Percentiles rank a stretch among this genome's conserved stretches.
phyloP scores from a whole-genome alignment of 352 stramenopile genomes.

The Phytophthora meadii region DNA sequence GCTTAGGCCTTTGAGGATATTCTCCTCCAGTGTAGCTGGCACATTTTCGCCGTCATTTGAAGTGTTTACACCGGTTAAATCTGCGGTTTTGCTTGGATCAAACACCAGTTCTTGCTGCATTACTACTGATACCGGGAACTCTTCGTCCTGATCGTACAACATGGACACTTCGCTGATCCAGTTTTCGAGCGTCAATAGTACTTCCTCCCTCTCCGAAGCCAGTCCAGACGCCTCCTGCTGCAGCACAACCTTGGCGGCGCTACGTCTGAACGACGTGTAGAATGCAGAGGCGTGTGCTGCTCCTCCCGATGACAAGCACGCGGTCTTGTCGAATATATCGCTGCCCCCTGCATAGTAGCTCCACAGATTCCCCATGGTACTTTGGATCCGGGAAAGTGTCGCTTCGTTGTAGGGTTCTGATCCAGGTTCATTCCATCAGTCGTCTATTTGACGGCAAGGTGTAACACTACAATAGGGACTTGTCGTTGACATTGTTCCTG shows the following conservation, averaged over 20 bases:
- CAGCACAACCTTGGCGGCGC: constrained; percentile 42
- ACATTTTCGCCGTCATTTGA: background rate
- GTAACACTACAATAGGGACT: constrained; percentile 9
- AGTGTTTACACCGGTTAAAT: background rate
- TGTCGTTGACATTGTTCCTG: constrained; percentile 12
- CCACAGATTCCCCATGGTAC: constrained; percentile 41
- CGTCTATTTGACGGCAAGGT: constrained; percentile 18
- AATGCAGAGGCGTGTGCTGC: constrained; percentile 28
- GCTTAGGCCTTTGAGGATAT: constrained; percentile 52
- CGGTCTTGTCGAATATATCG: constrained; percentile 43
- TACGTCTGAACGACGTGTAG: constrained; percentile 47
- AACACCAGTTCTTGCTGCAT: constrained; percentile 46
- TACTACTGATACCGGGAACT: constrained; percentile 46
- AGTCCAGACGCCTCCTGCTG: constrained; percentile 27
- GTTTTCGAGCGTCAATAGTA: constrained; percentile 56
- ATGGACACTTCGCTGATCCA: constrained; percentile 52
- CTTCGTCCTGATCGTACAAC: constrained; percentile 45
- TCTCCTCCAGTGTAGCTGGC: constrained; percentile 48
- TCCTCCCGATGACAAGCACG: constrained; percentile 22
- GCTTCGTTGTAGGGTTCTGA: constrained; percentile 22
- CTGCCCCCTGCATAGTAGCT: constrained; percentile 31
- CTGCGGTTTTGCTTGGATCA: constrained; percentile 2
- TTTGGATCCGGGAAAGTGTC: constrained; percentile 9
- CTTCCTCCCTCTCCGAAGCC: constrained; percentile 30
- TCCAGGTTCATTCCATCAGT: constrained; percentile 12